These are phyloP conservation scores for Populus simonii DNA, from an alignment of 345 rosid species.

Conservation along the genomic window DNA sequence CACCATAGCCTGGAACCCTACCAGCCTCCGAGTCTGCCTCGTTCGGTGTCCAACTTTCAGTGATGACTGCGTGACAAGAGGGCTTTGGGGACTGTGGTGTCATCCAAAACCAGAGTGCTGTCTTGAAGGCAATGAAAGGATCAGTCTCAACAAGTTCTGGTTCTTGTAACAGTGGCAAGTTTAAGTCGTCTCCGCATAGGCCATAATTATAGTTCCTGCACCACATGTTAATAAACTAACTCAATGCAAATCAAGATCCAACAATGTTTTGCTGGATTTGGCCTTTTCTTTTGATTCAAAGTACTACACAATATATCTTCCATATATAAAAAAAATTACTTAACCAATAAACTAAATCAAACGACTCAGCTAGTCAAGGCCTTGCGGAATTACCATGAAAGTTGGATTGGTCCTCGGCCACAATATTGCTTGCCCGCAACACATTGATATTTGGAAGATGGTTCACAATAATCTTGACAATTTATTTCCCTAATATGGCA, in stretches of 20 bases:
- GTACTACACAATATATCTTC: too few relatives aligned
- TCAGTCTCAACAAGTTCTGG: neutral
- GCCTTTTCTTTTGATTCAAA: too few relatives aligned
- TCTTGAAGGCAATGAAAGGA: neutral
- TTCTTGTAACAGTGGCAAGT: neutral
- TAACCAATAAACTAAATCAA: too few relatives aligned
- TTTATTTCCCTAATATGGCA: too few relatives aligned
- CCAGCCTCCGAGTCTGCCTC: neutral
- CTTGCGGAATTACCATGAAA: neutral
- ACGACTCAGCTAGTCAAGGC: too few relatives aligned
- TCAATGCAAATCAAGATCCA: too few relatives aligned
- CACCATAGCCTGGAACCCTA: neutral
- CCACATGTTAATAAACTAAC: neutral
- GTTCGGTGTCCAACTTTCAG: neutral
- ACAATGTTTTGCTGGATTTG: too few relatives aligned
- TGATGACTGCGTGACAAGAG: neutral
- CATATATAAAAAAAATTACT: too few relatives aligned
- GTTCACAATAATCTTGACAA: neutral
- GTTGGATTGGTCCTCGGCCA: conserved; percentile 7
- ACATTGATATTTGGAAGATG: neutral
- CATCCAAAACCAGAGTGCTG: conserved; percentile 1
- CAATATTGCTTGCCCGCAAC: neutral
- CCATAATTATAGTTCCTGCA: neutral
- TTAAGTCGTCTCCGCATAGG: neutral
- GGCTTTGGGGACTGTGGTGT: neutral